These are phyloP conservation scores for Galeopsis tetrahit DNA, from an alignment of 257 asterid genomes.

Conservation along the genomic window DNA sequence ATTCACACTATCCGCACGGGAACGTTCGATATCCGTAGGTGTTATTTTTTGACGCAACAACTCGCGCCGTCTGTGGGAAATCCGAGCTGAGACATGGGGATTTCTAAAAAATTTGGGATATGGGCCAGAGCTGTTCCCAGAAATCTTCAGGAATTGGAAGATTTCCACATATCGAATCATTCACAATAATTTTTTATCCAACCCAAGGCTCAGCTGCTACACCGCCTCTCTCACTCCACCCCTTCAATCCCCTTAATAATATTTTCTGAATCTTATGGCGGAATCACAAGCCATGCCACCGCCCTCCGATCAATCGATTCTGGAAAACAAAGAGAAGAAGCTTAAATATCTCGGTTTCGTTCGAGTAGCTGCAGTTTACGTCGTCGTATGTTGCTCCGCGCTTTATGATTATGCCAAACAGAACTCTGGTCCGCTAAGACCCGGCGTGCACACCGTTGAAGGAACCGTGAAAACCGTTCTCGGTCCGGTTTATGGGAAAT, in stretches of 20 bases:
- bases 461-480: conserved; percentile 60
- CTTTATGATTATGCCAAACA: conserved; percentile 72
- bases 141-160: no score
- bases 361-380: conserved; percentile 53
- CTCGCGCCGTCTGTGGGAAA: no score
- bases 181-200: no score
- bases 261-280: conserved; percentile 40
- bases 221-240: conserved; percentile 6
- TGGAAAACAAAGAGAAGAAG: conserved; percentile 45
- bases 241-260: no score
- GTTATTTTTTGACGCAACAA: no score
- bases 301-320: conserved; percentile 34
- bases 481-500: conserved; percentile 72
- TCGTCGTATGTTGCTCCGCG: conserved; percentile 56
- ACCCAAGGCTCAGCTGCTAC: no score
- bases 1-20: no score
- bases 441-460: conserved; percentile 80
- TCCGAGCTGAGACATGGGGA: no score
- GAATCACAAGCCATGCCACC: conserved; percentile 48
- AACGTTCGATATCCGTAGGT: no score
- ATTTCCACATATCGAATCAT: no score
- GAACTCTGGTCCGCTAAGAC: conserved; percentile 72
- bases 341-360: conserved; percentile 74
- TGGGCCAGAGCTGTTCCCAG: no score
- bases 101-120: no score